These are phyloP conservation scores for Daedalea quercina DNA, from an alignment of 768 basidiomycete species.

Conservation along the genomic window DNA sequence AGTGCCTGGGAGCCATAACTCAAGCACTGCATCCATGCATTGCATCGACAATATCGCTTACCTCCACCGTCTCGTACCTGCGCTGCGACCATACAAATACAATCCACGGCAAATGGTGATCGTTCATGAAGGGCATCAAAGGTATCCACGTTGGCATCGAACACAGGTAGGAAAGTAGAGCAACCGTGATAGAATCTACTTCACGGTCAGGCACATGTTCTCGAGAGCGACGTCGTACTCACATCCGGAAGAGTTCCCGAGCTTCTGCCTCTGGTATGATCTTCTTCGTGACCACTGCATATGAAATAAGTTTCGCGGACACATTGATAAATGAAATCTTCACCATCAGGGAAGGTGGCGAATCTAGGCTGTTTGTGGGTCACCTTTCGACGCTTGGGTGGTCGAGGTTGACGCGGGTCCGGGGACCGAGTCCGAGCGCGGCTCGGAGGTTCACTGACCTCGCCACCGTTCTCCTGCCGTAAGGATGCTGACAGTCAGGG, in stretches of 20 bases:
- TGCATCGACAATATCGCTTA: conserved; percentile 25
- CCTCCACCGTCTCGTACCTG: conserved; percentile 88
- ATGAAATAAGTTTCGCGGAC: not conserved
- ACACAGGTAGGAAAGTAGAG: conserved; percentile 85
- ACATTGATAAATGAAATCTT: not conserved
- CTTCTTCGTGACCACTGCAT: conserved; percentile 74
- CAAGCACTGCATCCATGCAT: not conserved
- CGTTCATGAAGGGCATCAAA: conserved; percentile 81
- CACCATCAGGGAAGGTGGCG: conserved; percentile 75
- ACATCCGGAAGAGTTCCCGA: conserved; percentile 83
- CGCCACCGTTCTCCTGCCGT: conserved; percentile 66
- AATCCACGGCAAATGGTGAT: conserved; percentile 89
- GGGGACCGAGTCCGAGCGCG: conserved; percentile 69
- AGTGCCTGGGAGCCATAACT: conserved; percentile 38
- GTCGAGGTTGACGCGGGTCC: conserved; percentile 55
- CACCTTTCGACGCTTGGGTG: conserved; percentile 66
- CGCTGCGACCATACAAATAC: conserved; percentile 91
- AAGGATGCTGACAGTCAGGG: not conserved
- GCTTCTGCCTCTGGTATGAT: conserved; percentile 80
- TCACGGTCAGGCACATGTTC: not conserved
- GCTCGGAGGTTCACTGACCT: conserved; percentile 71
- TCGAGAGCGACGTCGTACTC: conserved; percentile 15
- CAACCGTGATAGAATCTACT: conserved; percentile 88
- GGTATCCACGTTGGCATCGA: conserved; percentile 77
- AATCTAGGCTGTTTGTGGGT: conserved; percentile 52